Evolutionary conservation across 2,329 filamentous ascomycete genomes (phyloP).

Genomic region (Fusarium abutilonis): DNA sequence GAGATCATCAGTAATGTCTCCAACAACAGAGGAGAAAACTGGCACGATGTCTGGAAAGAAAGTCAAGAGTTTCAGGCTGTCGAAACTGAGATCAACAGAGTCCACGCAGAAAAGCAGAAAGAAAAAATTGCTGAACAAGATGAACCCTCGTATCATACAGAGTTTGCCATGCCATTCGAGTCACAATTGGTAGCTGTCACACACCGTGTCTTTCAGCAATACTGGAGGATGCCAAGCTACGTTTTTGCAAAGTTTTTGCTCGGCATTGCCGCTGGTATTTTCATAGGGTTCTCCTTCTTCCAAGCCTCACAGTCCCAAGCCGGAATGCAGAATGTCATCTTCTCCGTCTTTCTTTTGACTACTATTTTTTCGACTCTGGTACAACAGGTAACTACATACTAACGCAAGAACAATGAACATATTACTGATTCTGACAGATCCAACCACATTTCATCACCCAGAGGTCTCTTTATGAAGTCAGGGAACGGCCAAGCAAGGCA

Average conservation of each 20-base stretch:
- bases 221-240: conserved; percentile 84
- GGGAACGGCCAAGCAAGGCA: conserved; percentile 76
- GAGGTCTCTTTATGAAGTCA: conserved; percentile 78
- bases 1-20: conserved; percentile 57
- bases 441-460: conserved; percentile 82
- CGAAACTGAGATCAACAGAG: conserved; percentile 69
- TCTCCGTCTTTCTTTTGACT: conserved; percentile 77
- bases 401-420: conserved; percentile 51
- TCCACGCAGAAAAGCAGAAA: conserved; percentile 62
- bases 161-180: conserved; percentile 80
- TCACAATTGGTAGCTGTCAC: conserved; percentile 73
- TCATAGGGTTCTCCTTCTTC: conserved; percentile 80
- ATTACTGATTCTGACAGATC: conserved; percentile 55
- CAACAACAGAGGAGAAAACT: conserved; percentile 60
- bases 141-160: conserved; percentile 55
- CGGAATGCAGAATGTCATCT: conserved; percentile 79
- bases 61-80: conserved; percentile 62
- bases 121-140: conserved; percentile 34
- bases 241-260: conserved; percentile 77
- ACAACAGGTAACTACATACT: conserved; percentile 58
- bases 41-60: conserved; percentile 72
- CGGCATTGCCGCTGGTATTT: conserved; percentile 68
- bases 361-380: conserved; percentile 79
- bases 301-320: conserved; percentile 63
- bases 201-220: conserved; percentile 79